A percentile compares a stretch with the other conserved stretches of the same genome.
phyloP scores from a whole-genome alignment of 116 monocot genomes.

The Cymodocea nodosa region DNA sequence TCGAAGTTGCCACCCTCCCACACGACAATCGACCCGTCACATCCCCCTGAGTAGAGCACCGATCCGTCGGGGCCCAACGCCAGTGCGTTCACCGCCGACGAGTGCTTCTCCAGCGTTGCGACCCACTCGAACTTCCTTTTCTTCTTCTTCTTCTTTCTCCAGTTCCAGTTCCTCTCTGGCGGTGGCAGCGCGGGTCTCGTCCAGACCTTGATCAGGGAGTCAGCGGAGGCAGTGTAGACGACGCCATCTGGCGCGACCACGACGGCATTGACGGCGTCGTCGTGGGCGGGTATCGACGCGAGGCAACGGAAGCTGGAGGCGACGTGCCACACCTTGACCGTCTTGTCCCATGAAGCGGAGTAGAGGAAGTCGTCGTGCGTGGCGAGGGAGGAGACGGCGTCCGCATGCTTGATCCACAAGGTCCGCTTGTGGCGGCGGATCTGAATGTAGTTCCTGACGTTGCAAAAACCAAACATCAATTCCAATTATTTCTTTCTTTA shows the following conservation, averaged over 20 bases:
- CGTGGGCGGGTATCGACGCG: constrained; percentile 63
- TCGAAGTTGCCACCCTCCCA: constrained; percentile 51
- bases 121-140: constrained; percentile 20
- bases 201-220: constrained; percentile 38
- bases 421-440: constrained; percentile 50
- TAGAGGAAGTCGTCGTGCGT: constrained; percentile 32
- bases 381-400: constrained; percentile 58
- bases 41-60: constrained; percentile 59
- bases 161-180: constrained; percentile 10
- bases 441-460: constrained; percentile 37
- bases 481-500: background rate
- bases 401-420: constrained; percentile 77
- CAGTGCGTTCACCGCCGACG: constrained; percentile 71
- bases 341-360: constrained; percentile 94
- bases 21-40: constrained; percentile 57
- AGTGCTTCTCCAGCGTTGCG: constrained; percentile 53
- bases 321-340: constrained; percentile 63
- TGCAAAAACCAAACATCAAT: background rate
- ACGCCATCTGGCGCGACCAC: constrained; percentile 47
- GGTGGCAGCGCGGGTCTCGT: background rate
- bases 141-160: background rate
- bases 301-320: constrained; percentile 41
- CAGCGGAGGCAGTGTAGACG: constrained; percentile 83
- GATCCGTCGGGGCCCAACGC: constrained; percentile 49
- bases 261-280: constrained; percentile 83